phyloP scores from a whole-genome alignment of 495 filamentous ascomycete genomes.

The Neurospora sp. region DNA sequence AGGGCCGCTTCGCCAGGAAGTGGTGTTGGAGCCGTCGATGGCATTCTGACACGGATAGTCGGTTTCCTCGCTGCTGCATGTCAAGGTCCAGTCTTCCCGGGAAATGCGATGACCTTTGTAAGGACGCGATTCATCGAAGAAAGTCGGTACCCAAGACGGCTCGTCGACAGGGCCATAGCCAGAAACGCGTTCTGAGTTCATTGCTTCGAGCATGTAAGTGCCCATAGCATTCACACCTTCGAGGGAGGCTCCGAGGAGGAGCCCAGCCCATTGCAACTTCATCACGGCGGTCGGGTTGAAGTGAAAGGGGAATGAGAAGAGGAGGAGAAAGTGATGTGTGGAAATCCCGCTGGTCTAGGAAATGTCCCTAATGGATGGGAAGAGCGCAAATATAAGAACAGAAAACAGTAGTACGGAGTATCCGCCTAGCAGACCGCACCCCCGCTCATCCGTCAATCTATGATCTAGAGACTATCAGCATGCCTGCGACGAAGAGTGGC shows the following conservation, averaged over 20 bases:
- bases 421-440: background rate
- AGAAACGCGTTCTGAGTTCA: background rate
- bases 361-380: background rate
- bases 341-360: background rate
- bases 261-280: background rate
- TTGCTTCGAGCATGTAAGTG: background rate
- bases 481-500: background rate
- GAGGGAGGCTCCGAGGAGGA: background rate
- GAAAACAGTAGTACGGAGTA: background rate
- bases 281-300: background rate
- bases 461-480: background rate
- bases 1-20: background rate
- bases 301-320: background rate
- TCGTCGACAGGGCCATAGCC: background rate
- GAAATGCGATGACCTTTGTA: background rate
- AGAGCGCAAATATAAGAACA: background rate
- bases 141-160: background rate
- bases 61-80: background rate
- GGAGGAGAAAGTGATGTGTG: background rate
- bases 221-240: background rate
- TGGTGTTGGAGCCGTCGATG: background rate
- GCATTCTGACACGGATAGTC: background rate
- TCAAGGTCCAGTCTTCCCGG: background rate
- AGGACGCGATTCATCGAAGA: background rate
- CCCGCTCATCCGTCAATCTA: background rate